Evolutionary conservation across 2,329 filamentous ascomycete species (phyloP).

Genomic region (Epichloe uncinata): DNA sequence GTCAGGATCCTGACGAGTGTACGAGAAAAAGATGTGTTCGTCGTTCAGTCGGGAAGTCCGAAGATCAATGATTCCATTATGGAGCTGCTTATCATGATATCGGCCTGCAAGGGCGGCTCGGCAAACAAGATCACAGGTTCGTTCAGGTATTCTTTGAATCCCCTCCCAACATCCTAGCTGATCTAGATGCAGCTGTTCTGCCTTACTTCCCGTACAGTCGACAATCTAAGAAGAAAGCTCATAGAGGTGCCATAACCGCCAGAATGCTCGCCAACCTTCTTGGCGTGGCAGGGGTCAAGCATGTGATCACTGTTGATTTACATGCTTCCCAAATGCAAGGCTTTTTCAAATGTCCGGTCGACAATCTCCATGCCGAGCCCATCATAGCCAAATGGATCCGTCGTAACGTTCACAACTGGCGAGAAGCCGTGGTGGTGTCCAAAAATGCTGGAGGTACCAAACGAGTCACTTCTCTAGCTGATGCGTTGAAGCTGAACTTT

Average conservation of each 20-base stretch:
- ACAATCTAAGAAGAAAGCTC: constrained; percentile 98
- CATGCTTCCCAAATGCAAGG: constrained; percentile 99
- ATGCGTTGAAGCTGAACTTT: constrained; percentile 94
- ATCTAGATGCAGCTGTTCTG: constrained; percentile 50
- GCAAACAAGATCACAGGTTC: constrained; percentile 94
- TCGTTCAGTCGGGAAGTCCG: constrained; percentile 90
- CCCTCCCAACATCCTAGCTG: background rate
- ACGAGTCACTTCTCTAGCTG: constrained; percentile 87
- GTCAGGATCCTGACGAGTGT: constrained; percentile 62
- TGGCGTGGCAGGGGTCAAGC: constrained; percentile 84
- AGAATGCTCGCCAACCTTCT: constrained; percentile 95
- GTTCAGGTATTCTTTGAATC: background rate
- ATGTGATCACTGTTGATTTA: constrained; percentile 93
- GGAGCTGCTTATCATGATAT: constrained; percentile 98
- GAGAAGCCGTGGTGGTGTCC: constrained; percentile 86
- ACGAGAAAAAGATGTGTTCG: constrained; percentile 96
- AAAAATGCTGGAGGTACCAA: constrained; percentile 98
- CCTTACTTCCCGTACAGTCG: constrained; percentile 98
- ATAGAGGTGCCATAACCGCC: constrained; percentile 89
- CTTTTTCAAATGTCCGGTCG: constrained; percentile 95
- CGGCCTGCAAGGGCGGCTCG: constrained; percentile 93
- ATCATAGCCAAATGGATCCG: constrained; percentile 93
- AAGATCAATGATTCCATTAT: constrained; percentile 98
- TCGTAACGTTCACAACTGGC: constrained; percentile 76
- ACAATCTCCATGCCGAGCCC: constrained; percentile 93